Evolutionary conservation across 208 protist genomes (phyloP).

Genomic region (Acanthamoeba divionensis): DNA sequence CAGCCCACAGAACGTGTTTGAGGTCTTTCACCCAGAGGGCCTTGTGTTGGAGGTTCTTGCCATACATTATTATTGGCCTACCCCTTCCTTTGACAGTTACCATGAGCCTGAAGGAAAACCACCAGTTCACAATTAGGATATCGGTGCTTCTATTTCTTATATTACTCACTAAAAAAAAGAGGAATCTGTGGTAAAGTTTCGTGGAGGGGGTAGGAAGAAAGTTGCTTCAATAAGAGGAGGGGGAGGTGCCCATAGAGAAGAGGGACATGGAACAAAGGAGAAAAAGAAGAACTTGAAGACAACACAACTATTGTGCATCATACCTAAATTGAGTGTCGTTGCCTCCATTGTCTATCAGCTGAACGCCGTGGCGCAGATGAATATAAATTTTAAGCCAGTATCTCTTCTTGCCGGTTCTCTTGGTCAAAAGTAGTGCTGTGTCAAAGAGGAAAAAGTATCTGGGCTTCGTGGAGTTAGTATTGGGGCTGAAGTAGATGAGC

Average conservation of each 20-base stretch:
- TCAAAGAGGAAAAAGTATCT: conserved; percentile 38
- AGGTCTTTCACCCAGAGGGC: background rate
- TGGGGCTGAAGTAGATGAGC: conserved; percentile 41
- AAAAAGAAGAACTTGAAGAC: conserved; percentile 21
- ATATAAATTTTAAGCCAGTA: conserved; percentile 28
- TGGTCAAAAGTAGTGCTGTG: background rate
- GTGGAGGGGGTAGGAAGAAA: too few relatives aligned
- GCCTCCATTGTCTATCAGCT: background rate
- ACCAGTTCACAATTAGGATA: too few relatives aligned
- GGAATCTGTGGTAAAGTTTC: too few relatives aligned
- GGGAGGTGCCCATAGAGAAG: too few relatives aligned
- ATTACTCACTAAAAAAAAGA: too few relatives aligned
- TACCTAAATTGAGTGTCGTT: background rate
- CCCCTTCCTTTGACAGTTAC: background rate
- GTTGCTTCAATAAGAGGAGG: too few relatives aligned
- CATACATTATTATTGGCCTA: background rate
- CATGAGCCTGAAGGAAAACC: too few relatives aligned
- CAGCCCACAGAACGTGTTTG: background rate
- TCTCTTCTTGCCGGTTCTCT: background rate
- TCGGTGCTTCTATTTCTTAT: too few relatives aligned
- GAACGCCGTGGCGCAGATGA: background rate
- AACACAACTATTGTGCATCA: background rate
- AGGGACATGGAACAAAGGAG: too few relatives aligned
- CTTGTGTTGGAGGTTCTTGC: background rate
- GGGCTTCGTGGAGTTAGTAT: conserved; percentile 14